phyloP scores from a whole-genome alignment of 371 early-diverging fungal species.

The Mycotypha africana region DNA sequence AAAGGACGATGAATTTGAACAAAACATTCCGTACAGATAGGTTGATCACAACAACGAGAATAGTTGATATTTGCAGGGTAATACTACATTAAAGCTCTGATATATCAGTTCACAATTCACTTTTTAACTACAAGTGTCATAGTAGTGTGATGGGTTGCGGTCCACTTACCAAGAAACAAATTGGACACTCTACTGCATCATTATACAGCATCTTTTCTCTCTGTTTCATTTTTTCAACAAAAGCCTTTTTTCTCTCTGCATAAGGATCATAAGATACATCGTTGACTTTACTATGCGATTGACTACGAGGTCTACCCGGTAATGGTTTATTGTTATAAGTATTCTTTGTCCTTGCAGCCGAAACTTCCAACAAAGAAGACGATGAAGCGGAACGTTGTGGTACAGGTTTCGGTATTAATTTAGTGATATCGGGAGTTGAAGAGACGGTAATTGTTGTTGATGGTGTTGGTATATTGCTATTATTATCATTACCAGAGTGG shows the following conservation, averaged over 20 bases:
- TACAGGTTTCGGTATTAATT: no score
- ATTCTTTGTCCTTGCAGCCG: no score
- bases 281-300: slow-evolving; percentile 18
- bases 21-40: slow-evolving; percentile 95
- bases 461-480: no score
- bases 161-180: slow-evolving; percentile 87
- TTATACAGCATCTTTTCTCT: slow-evolving; percentile 47
- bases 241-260: slow-evolving; percentile 22
- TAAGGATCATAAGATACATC: slow-evolving; percentile 9
- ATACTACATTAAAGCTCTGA: no score
- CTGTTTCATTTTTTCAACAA: slow-evolving; percentile 30
- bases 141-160: no score
- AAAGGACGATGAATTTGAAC: slow-evolving; percentile 83
- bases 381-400: slow-evolving; percentile 25
- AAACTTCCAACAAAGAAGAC: slow-evolving; percentile 8
- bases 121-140: no score
- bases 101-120: no score
- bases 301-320: slow-evolving; percentile 30
- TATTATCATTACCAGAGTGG: no score
- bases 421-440: neutral
- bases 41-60: slow-evolving; percentile 91
- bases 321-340: neutral
- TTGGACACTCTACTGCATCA: slow-evolving; percentile 85
- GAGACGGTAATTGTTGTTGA: neutral
- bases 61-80: slow-evolving; percentile 91